A percentile compares a stretch with the other conserved stretches of the same genome.
phyloP scores from a whole-genome alignment of 257 asterid genomes.

The Solanum sparsipilum region DNA sequence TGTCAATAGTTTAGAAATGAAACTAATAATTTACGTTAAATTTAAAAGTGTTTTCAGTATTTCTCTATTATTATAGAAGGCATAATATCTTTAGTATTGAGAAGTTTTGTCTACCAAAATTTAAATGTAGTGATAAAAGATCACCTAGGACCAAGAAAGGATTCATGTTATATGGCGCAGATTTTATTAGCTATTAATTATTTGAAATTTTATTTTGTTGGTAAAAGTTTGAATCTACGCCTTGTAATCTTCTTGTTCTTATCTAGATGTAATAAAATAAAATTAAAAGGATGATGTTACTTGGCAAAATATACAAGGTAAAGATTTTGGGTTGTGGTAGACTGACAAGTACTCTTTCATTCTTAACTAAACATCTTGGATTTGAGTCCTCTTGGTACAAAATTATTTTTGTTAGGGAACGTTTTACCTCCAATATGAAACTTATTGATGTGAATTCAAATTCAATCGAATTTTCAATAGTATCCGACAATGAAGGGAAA shows the following conservation, averaged over 20 bases:
- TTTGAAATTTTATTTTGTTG: not conserved
- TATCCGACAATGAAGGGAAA: accelerated
- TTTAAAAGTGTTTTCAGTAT: too few species aligned
- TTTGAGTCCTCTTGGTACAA: accelerated
- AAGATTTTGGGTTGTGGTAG: too few species aligned
- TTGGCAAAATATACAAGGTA: not conserved
- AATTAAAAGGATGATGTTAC: not conserved
- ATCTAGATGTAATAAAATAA: not conserved
- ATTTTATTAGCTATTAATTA: not conserved
- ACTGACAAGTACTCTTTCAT: accelerated
- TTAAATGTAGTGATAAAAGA: not conserved
- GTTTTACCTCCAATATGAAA: too few species aligned
- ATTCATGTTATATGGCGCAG: not conserved
- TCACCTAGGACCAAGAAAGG: not conserved
- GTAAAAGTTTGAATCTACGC: not conserved
- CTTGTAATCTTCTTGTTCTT: not conserved
- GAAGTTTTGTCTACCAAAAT: not conserved
- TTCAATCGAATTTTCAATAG: too few species aligned
- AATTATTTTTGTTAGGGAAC: accelerated
- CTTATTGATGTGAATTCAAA: too few species aligned
- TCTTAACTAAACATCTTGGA: accelerated
- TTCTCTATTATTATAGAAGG: not conserved
- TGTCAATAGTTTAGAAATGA: too few species aligned
- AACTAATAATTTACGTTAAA: too few species aligned
- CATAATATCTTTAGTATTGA: not conserved